phyloP scores from a whole-genome alignment of 139 green algal genomes.

The Pedinophyceae sp. region DNA sequence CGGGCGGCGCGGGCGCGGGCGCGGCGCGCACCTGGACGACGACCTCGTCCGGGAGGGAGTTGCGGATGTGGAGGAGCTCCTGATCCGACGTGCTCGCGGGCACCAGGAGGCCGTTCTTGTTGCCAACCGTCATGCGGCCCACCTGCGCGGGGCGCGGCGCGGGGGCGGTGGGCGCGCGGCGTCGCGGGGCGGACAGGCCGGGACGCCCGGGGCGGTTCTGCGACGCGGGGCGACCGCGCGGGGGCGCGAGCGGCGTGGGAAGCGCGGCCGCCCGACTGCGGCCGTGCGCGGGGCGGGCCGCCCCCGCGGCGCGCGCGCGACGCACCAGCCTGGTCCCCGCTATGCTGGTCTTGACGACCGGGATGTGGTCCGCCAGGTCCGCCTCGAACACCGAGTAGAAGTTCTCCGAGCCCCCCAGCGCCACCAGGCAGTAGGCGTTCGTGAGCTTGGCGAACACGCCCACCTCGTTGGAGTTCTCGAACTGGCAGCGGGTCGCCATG shows the following conservation, averaged over 20 bases:
- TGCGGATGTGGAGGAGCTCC: slow-evolving; percentile 93
- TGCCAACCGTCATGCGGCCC: no score
- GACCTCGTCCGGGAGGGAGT: slow-evolving; percentile 90
- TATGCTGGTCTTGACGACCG: slow-evolving; percentile 83
- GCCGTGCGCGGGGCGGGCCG: no score
- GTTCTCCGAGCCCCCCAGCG: slow-evolving; percentile 82
- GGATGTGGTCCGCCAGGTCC: slow-evolving; percentile 91
- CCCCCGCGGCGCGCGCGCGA: no score
- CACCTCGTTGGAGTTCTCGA: slow-evolving; percentile 94
- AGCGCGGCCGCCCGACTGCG: no score
- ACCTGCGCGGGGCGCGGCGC: no score
- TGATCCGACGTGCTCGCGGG: slow-evolving; percentile 91
- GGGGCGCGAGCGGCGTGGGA: no score
- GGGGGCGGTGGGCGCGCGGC: no score
- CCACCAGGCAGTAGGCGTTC: slow-evolving; percentile 84
- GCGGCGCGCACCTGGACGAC: no score
- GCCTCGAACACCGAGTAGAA: slow-evolving; percentile 97
- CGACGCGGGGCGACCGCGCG: no score
- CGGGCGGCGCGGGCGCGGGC: no score
- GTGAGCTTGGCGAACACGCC: slow-evolving; percentile 94
- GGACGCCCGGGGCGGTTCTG: no score
- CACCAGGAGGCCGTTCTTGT: slow-evolving; percentile 93
- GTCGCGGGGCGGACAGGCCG: no score
- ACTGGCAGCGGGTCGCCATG: slow-evolving; percentile 65
- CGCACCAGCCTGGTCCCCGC: slow-evolving; percentile 89